Percentiles rank a stretch among this genome's conserved stretches.
These are phyloP conservation scores for Penicillium sp. DNA, from an alignment of 2,329 filamentous ascomycete species.

Conservation along the genomic window DNA sequence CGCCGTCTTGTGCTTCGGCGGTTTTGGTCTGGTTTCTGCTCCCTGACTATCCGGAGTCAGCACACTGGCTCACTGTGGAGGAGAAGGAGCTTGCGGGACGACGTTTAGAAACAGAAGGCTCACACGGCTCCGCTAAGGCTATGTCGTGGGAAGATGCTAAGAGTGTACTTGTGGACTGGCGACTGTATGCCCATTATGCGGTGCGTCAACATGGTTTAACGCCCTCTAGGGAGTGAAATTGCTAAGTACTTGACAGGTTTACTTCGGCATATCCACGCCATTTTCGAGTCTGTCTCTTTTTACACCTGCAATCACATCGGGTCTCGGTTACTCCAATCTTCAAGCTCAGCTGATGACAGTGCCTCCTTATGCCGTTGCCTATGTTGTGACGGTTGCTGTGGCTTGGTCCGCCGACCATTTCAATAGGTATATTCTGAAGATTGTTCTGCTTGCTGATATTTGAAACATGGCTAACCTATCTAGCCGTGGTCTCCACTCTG, in stretches of 20 bases:
- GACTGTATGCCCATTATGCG: slow-evolving; percentile 58
- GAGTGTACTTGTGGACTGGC: slow-evolving; percentile 54
- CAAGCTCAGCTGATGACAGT: slow-evolving; percentile 69
- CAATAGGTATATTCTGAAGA: slow-evolving; percentile 31
- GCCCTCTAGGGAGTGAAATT: slow-evolving; percentile 46
- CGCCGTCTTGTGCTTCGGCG: slow-evolving; percentile 42
- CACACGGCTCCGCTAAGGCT: slow-evolving; percentile 36
- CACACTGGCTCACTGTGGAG: slow-evolving; percentile 48
- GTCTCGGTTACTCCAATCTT: slow-evolving; percentile 60
- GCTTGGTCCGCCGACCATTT: slow-evolving; percentile 66
- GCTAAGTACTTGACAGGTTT: slow-evolving; percentile 40
- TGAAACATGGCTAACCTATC: neutral
- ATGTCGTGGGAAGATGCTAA: slow-evolving; percentile 56
- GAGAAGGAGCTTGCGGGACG: slow-evolving; percentile 50
- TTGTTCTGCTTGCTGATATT: neutral
- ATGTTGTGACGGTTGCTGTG: slow-evolving; percentile 55
- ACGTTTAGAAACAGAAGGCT: slow-evolving; percentile 49
- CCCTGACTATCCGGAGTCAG: slow-evolving; percentile 56
- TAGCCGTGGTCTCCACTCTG: slow-evolving; percentile 57
- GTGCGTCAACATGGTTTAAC: slow-evolving; percentile 36
- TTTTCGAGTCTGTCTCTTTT: slow-evolving; percentile 65
- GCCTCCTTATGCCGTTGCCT: slow-evolving; percentile 66
- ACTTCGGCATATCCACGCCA: slow-evolving; percentile 58
- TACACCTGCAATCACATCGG: slow-evolving; percentile 68
- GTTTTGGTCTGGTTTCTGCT: slow-evolving; percentile 52